Conservation (phyloP, 805 yeast species). For the Lachancea quebecensis region DNA sequence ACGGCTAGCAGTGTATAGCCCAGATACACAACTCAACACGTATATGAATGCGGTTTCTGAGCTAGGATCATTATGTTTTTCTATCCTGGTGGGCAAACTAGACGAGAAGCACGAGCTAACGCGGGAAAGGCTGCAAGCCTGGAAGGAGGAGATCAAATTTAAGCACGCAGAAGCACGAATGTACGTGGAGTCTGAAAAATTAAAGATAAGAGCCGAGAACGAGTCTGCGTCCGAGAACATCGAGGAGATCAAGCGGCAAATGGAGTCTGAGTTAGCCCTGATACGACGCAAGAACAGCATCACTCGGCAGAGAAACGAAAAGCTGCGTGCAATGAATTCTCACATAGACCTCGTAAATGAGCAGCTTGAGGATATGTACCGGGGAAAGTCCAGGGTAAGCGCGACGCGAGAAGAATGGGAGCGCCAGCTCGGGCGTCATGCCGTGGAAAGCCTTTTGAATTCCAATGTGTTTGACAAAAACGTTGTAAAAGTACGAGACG, state of each 20-base stretch:
- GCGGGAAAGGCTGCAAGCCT: conserved; percentile 7
- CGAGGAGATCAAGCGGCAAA: conserved; percentile 9
- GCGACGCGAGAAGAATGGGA: conserved; percentile 26
- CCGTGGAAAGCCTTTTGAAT: conserved; percentile 19
- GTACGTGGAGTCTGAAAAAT: conserved; percentile 23
- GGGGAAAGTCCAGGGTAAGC: conserved; percentile 19
- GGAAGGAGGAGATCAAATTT: conserved; percentile 14
- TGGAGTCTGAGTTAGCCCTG: conserved; percentile 13
- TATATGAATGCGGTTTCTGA: conserved; percentile 21
- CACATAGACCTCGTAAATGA: conserved; percentile 19
- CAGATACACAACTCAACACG: conserved; percentile 20
- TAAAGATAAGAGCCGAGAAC: conserved; percentile 20
- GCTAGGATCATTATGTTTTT: conserved; percentile 14
- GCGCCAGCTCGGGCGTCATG: conserved; percentile 17
- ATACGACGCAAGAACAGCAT: conserved; percentile 10
- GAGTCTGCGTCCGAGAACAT: conserved; percentile 16
- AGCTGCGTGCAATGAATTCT: conserved; percentile 21
- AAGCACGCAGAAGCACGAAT: conserved; percentile 22
- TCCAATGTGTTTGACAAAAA: conserved; percentile 15
- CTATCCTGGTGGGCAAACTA: conserved; percentile 18
- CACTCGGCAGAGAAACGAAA: conserved; percentile 16
- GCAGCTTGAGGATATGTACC: conserved; percentile 20
- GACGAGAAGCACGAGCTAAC: conserved; percentile 10
- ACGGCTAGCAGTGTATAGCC: conserved; percentile 5
- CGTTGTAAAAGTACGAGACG: conserved; percentile 2